Percentiles rank a stretch among this genome's conserved stretches.
phyloP scores from a whole-genome alignment of 106 monocot genomes.

The Apostasia shenzhenica region DNA sequence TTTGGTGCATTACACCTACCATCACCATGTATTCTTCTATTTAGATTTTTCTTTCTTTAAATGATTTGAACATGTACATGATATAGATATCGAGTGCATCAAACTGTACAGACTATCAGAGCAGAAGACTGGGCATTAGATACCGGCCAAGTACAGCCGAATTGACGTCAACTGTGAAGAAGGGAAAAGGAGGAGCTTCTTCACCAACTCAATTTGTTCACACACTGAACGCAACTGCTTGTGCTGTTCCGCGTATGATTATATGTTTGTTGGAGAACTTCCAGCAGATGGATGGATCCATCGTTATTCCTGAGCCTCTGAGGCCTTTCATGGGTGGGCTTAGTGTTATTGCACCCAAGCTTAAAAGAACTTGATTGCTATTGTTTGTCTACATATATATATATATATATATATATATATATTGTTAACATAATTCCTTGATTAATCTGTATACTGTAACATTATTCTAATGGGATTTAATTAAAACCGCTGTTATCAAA shows the following conservation, averaged over 20 bases:
- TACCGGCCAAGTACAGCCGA: slow-evolving; percentile 54
- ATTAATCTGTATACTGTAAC: no score
- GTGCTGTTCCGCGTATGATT: slow-evolving; percentile 93
- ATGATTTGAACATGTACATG: no score
- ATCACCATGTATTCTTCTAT: no score
- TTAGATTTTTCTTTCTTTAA: no score
- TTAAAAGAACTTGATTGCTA: not conserved
- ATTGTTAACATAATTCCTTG: no score
- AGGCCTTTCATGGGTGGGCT: slow-evolving; percentile 83
- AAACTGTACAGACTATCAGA: slow-evolving; percentile 97
- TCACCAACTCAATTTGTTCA: slow-evolving; percentile 69
- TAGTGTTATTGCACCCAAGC: slow-evolving; percentile 38
- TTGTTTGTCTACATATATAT: no score
- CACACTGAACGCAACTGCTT: slow-evolving; percentile 96
- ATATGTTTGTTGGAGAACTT: slow-evolving; percentile 89
- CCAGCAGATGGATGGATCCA: slow-evolving; percentile 84
- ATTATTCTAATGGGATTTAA: no score
- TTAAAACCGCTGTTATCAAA: no score
- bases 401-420: no score
- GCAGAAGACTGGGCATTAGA: slow-evolving; percentile 80
- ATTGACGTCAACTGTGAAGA: slow-evolving; percentile 25
- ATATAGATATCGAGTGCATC: slow-evolving; percentile 92
- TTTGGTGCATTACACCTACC: no score
- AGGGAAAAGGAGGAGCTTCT: slow-evolving; percentile 39
- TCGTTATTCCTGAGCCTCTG: slow-evolving; percentile 66